These are phyloP conservation scores for Chaetoscypha palmicola DNA, from an alignment of 2,329 filamentous ascomycete species.

Conservation along the genomic window DNA sequence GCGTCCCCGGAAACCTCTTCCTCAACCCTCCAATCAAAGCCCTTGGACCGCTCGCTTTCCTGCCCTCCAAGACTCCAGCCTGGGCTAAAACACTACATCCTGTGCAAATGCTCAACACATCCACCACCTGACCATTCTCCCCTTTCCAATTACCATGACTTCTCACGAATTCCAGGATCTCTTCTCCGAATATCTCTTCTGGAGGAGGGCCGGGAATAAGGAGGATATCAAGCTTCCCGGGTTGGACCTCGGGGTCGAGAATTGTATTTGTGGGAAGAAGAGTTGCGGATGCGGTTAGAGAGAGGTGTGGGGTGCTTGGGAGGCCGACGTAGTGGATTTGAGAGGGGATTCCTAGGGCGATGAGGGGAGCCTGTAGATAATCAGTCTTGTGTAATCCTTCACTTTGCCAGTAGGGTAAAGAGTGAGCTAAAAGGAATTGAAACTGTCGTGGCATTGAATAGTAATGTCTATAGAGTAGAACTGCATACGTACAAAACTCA, in stretches of 20 bases:
- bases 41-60: conserved; percentile 41
- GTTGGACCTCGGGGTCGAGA: conserved; percentile 39
- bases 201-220: conserved; percentile 46
- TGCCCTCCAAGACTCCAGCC: conserved; percentile 42
- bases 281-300: conserved; percentile 36
- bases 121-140: conserved; percentile 32
- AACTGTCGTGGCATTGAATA: no score
- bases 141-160: conserved; percentile 31
- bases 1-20: conserved; percentile 34
- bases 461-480: no score
- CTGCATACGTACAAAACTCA: no score
- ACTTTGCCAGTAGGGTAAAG: no score
- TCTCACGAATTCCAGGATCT: conserved; percentile 37
- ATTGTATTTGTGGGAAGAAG: conserved; percentile 39
- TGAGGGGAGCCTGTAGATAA: conserved; percentile 31
- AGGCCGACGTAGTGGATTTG: conserved; percentile 42
- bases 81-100: conserved; percentile 42
- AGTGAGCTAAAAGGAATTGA: no score
- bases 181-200: conserved; percentile 26
- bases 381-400: no score
- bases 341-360: conserved; percentile 37
- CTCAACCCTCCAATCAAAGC: conserved; percentile 33
- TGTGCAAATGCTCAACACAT: conserved; percentile 47
- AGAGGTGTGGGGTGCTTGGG: conserved; percentile 33
- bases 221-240: conserved; percentile 45